These are phyloP conservation scores for Hexamita inflata DNA, from an alignment of 208 protist genomes.

Conservation along the genomic window DNA sequence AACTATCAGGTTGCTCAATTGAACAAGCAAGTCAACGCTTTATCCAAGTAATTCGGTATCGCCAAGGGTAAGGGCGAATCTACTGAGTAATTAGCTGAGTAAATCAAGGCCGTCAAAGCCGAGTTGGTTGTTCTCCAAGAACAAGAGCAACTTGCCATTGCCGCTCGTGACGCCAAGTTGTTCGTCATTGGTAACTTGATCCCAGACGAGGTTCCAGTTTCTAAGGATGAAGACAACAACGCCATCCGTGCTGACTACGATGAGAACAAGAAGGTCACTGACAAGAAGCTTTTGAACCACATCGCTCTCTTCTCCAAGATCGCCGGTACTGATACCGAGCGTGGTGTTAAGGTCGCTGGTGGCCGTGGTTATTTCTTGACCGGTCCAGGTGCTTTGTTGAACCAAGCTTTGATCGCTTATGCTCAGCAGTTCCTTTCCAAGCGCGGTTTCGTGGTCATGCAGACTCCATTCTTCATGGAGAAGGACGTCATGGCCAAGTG, in stretches of 20 bases:
- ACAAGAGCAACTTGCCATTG: background rate
- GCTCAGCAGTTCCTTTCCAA: slow-evolving; percentile 74
- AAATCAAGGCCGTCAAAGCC: background rate
- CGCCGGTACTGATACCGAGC: slow-evolving; percentile 2
- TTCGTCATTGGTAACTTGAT: slow-evolving; percentile 22
- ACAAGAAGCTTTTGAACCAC: slow-evolving; percentile 12
- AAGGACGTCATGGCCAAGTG: slow-evolving; percentile 83
- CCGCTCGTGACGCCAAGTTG: background rate
- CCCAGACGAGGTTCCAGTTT: background rate
- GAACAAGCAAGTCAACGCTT: background rate
- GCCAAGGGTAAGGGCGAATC: background rate
- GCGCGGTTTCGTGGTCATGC: slow-evolving; percentile 71
- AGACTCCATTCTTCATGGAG: slow-evolving; percentile 97
- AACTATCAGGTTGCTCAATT: background rate
- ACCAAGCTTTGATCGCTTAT: slow-evolving; percentile 88
- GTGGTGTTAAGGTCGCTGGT: slow-evolving; percentile 62
- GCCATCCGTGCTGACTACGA: background rate
- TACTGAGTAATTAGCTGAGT: background rate
- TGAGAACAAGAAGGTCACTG: background rate
- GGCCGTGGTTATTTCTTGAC: slow-evolving; percentile 87
- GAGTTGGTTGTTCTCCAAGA: background rate
- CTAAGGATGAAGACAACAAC: slow-evolving; percentile 28
- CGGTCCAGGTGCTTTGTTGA: slow-evolving; percentile 81
- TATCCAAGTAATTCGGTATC: slow-evolving; percentile 22
- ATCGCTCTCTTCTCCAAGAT: slow-evolving; percentile 11